These are phyloP conservation scores for Macrolepiota fuliginosa DNA, from an alignment of 768 basidiomycete genomes.

Conservation along the genomic window DNA sequence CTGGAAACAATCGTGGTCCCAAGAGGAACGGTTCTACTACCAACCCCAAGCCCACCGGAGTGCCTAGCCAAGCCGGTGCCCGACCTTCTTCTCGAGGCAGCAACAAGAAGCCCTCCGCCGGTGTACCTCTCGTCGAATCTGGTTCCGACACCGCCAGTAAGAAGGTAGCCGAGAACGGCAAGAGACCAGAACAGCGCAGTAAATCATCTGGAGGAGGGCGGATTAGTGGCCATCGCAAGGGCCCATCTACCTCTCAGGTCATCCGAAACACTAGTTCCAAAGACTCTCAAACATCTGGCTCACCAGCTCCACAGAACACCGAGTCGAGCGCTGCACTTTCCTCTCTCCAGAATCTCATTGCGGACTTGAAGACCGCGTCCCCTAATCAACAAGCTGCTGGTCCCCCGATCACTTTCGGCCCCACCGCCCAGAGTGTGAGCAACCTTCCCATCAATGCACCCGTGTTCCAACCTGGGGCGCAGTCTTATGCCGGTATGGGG, in stretches of 20 bases:
- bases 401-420: constrained; percentile 40
- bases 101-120: constrained; percentile 55
- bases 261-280: constrained; percentile 41
- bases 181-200: constrained; percentile 43
- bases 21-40: constrained; percentile 59
- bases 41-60: constrained; percentile 38
- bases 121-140: constrained; percentile 51
- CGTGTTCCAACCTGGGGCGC: constrained; percentile 69
- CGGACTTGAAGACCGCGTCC: constrained; percentile 86
- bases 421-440: constrained; percentile 50
- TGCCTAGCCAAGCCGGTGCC: constrained; percentile 39
- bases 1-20: constrained; percentile 50
- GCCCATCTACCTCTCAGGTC: constrained; percentile 57
- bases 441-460: constrained; percentile 67
- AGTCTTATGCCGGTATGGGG: constrained; percentile 16
- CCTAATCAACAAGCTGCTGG: constrained; percentile 50
- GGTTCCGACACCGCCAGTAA: constrained; percentile 70
- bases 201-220: constrained; percentile 42
- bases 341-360: constrained; percentile 90
- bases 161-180: constrained; percentile 54
- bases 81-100: constrained; percentile 66
- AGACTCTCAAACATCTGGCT: constrained; percentile 31
- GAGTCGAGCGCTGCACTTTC: constrained; percentile 81
- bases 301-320: constrained; percentile 50
- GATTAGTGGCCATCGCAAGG: constrained; percentile 50